These are phyloP conservation scores for Moesziomyces sp. DNA, from an alignment of 1,284 basidiomycete genomes.

Conservation along the genomic window DNA sequence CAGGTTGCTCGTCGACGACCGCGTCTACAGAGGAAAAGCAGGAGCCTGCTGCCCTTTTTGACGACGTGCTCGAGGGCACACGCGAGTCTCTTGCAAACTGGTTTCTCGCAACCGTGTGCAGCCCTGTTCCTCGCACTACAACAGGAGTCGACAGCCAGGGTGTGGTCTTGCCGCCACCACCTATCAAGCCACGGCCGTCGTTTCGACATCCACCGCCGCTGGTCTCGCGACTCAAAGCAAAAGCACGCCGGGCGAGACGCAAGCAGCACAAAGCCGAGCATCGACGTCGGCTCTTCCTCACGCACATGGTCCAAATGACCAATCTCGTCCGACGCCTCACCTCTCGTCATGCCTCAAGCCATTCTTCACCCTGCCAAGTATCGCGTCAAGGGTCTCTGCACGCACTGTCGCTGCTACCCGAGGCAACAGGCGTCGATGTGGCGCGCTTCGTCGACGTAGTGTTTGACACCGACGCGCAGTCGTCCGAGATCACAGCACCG, in stretches of 20 bases:
- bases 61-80: neutral
- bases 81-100: neutral
- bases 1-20: too few relatives aligned
- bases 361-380: neutral
- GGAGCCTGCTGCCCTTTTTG: neutral
- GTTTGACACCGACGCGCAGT: slow-evolving; percentile 40
- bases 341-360: neutral
- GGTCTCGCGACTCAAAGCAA: slow-evolving; percentile 21
- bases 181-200: slow-evolving; percentile 23
- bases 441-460: slow-evolving; percentile 24
- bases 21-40: neutral
- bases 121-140: too few relatives aligned
- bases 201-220: slow-evolving; percentile 25
- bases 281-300: slow-evolving; percentile 29
- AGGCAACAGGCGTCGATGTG: slow-evolving; percentile 20
- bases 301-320: slow-evolving; percentile 24
- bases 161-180: slow-evolving; percentile 16
- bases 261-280: slow-evolving; percentile 39
- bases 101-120: neutral
- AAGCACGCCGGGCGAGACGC: slow-evolving; percentile 31
- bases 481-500: slow-evolving; percentile 33
- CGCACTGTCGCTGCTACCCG: slow-evolving; percentile 16
- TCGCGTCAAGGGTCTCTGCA: slow-evolving; percentile 1
- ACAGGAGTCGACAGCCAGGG: slow-evolving; percentile 4
- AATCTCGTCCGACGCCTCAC: slow-evolving; percentile 11